Percentiles rank a stretch among this genome's conserved stretches.
Conservation (phyloP, 495 filamentous ascomycete species). For the Aspergillus kassunensis region DNA sequence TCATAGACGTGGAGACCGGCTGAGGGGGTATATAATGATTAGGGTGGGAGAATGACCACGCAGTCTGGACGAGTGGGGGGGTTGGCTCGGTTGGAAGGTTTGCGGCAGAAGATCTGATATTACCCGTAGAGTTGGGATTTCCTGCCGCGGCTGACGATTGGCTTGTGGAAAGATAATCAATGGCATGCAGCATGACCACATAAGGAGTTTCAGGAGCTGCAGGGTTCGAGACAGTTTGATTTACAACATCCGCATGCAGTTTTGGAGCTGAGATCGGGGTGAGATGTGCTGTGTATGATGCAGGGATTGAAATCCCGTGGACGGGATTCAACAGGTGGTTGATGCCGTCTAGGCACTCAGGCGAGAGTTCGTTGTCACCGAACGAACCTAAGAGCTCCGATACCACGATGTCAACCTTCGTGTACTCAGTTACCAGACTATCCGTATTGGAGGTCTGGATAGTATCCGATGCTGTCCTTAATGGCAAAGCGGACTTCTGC, state of each 20-base stretch:
- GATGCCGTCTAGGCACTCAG: slow-evolving; percentile 86
- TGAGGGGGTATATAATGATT: slow-evolving; percentile 39
- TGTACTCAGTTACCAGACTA: slow-evolving; percentile 27
- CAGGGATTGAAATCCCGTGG: slow-evolving; percentile 88
- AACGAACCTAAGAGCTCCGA: slow-evolving; percentile 94
- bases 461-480: slow-evolving; percentile 24
- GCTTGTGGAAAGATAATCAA: slow-evolving; percentile 69
- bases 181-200: slow-evolving; percentile 85
- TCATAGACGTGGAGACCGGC: slow-evolving; percentile 28
- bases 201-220: slow-evolving; percentile 80
- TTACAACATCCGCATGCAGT: slow-evolving; percentile 72
- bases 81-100: slow-evolving; percentile 29
- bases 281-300: slow-evolving; percentile 85
- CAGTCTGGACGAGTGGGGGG: slow-evolving; percentile 37
- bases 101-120: slow-evolving; percentile 27
- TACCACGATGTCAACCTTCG: slow-evolving; percentile 84
- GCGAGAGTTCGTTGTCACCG: slow-evolving; percentile 84
- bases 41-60: slow-evolving; percentile 49
- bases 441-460: slow-evolving; percentile 11
- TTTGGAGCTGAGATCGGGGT: slow-evolving; percentile 88
- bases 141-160: slow-evolving; percentile 17
- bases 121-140: slow-evolving; percentile 16
- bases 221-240: slow-evolving; percentile 55
- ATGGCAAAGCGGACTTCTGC: slow-evolving; percentile 7
- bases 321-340: slow-evolving; percentile 74